These are phyloP conservation scores for Sordaria brevicollis DNA, from an alignment of 495 filamentous ascomycete species.

Conservation along the genomic window DNA sequence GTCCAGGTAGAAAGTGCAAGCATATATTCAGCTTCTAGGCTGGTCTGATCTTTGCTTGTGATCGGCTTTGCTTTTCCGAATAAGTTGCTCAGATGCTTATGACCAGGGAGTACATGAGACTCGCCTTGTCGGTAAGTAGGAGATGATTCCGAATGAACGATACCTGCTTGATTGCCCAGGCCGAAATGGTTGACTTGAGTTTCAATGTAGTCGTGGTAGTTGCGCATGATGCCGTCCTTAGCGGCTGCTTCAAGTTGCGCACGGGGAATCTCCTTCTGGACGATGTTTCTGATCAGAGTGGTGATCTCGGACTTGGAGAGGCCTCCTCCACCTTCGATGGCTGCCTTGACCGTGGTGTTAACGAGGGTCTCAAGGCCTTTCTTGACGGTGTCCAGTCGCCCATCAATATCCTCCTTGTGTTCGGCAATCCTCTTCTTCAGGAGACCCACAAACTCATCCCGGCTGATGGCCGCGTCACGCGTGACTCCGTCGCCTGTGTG, in stretches of 20 bases:
- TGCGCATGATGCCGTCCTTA: constrained; percentile 14
- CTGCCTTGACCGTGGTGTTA: background rate
- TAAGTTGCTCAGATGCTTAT: background rate
- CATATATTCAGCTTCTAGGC: background rate
- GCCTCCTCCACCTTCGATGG: constrained; percentile 1
- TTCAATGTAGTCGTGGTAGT: constrained; percentile 18
- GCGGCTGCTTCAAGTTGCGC: constrained; percentile 26
- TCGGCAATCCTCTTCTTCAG: constrained; percentile 9
- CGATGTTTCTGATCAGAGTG: constrained; percentile 21
- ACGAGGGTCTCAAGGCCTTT: constrained; percentile 7
- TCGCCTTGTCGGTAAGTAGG: background rate
- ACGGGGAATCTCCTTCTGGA: constrained; percentile 23
- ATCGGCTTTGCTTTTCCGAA: background rate
- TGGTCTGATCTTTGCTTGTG: background rate
- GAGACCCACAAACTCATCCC: constrained; percentile 17
- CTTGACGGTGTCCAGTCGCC: constrained; percentile 10
- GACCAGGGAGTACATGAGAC: background rate
- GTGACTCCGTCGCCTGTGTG: background rate
- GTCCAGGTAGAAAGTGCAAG: constrained; percentile 45
- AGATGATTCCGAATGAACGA: background rate
- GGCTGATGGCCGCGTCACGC: constrained; percentile 6
- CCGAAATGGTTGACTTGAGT: constrained; percentile 33
- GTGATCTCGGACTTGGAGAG: constrained; percentile 24
- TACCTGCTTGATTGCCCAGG: constrained; percentile 23
- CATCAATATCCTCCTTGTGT: constrained; percentile 9